phyloP scores from a whole-genome alignment of 345 rosid genomes.

The Laguncularia racemosa region DNA sequence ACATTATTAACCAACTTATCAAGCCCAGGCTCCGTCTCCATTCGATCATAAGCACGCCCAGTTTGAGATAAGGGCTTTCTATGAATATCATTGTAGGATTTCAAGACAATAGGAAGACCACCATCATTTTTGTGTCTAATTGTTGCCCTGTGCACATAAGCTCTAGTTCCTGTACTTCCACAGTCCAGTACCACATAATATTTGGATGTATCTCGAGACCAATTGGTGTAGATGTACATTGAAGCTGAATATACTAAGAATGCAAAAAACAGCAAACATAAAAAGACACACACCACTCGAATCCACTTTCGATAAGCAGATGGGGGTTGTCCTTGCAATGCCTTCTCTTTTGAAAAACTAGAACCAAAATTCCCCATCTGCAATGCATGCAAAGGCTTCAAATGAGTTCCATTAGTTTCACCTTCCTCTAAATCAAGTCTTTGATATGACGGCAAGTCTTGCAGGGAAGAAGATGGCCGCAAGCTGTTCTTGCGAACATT shows the following conservation, averaged over 20 bases:
- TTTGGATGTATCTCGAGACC: slow-evolving; percentile 67
- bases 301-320: slow-evolving; percentile 52
- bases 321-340: slow-evolving; percentile 35
- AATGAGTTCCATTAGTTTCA: slow-evolving; percentile 15
- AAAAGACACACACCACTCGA: slow-evolving; percentile 34
- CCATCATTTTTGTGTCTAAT: slow-evolving; percentile 47
- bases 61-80: slow-evolving; percentile 47
- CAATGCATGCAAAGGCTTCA: slow-evolving; percentile 27
- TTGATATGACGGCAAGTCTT: slow-evolving; percentile 63
- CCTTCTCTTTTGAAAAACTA: slow-evolving; percentile 88
- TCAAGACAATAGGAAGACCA: slow-evolving; percentile 63
- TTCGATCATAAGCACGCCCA: slow-evolving; percentile 93
- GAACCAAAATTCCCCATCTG: slow-evolving; percentile 44
- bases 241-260: slow-evolving; percentile 48
- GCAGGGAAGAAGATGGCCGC: slow-evolving; percentile 81
- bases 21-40: slow-evolving; percentile 98
- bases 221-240: slow-evolving; percentile 56
- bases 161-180: slow-evolving; percentile 99
- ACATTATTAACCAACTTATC: slow-evolving; percentile 72
- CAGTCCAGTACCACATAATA: slow-evolving; percentile 94
- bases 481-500: slow-evolving; percentile 42
- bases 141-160: slow-evolving; percentile 69
- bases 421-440: slow-evolving; percentile 52
- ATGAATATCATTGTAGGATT: slow-evolving; percentile 52
- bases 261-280: slow-evolving; percentile 50